These are phyloP conservation scores for Albugo candida DNA, from an alignment of 352 stramenopile species.

Conservation along the genomic window DNA sequence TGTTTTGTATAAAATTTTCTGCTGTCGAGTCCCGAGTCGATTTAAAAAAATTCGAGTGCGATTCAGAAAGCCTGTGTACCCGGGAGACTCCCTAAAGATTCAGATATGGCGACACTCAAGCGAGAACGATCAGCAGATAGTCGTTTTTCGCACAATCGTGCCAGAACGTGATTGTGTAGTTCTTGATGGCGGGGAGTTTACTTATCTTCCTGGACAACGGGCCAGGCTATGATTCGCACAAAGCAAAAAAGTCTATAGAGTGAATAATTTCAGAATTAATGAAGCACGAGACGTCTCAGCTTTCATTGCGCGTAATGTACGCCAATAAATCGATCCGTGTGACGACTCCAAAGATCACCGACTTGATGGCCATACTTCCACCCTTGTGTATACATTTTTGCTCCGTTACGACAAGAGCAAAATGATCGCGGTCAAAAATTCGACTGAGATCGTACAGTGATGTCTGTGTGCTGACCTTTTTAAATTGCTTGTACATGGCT, in stretches of 20 bases:
- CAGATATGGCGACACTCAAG: conserved; percentile 47
- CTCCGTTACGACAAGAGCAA: conserved; percentile 86
- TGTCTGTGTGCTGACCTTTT: conserved; percentile 81
- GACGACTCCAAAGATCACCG: conserved; percentile 88
- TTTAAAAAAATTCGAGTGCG: conserved; percentile 79
- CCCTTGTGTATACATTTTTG: conserved; percentile 81
- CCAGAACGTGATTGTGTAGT: conserved; percentile 58
- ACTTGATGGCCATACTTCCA: conserved; percentile 48
- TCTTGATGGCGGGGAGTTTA: conserved; percentile 61
- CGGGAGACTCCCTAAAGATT: conserved; percentile 76
- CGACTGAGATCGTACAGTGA: conserved; percentile 81
- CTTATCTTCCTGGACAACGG: too few species aligned
- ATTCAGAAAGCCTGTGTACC: conserved; percentile 72
- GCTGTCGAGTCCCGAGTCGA: conserved; percentile 27
- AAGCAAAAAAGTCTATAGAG: neutral
- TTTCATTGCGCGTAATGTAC: conserved; percentile 61
- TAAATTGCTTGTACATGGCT: conserved; percentile 94
- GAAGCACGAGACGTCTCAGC: neutral
- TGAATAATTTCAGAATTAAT: neutral
- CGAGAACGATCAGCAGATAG: conserved; percentile 7
- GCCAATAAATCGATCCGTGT: conserved; percentile 92
- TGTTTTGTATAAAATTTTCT: conserved; percentile 66
- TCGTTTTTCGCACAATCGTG: conserved; percentile 54
- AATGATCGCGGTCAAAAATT: conserved; percentile 93
- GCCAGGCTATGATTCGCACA: too few species aligned